These are phyloP conservation scores for Skeletonema marinoi DNA, from an alignment of 108 stramenopile genomes.

Conservation along the genomic window DNA sequence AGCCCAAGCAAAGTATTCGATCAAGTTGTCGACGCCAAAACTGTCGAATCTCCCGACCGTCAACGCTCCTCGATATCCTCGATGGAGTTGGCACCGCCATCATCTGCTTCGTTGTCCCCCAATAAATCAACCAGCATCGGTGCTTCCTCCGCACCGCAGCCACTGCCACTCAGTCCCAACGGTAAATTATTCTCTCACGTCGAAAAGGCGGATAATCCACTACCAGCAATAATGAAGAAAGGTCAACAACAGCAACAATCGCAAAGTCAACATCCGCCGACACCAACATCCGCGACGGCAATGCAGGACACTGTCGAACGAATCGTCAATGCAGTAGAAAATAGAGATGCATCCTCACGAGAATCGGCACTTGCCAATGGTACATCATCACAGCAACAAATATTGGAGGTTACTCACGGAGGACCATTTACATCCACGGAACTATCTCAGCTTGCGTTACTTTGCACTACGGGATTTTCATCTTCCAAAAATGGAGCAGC, in stretches of 20 bases:
- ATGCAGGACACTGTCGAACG: conserved; percentile 42
- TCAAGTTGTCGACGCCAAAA: neutral
- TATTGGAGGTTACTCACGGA: conserved; percentile 19
- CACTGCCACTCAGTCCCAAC: neutral
- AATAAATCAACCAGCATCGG: neutral
- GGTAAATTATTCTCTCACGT: conserved; percentile 14
- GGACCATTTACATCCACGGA: conserved; percentile 52
- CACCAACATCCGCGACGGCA: neutral
- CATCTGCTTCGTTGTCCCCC: neutral
- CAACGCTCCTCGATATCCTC: neutral
- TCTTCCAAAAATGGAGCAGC: neutral
- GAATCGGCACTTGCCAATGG: conserved; percentile 32
- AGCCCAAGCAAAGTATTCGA: conserved; percentile 6
- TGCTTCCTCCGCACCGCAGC: neutral
- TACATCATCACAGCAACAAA: neutral
- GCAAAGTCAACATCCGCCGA: conserved; percentile 2
- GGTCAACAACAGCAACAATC: neutral
- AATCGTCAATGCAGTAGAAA: conserved; percentile 42
- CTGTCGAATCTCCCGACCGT: neutral
- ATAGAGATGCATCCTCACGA: conserved; percentile 31
- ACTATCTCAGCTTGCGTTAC: conserved; percentile 49
- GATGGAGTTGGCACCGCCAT: neutral
- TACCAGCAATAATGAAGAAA: conserved; percentile 2
- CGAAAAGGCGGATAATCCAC: neutral
- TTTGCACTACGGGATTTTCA: conserved; percentile 26